Evolutionary conservation across 768 basidiomycete species (phyloP).

Genomic region (Naganishia kalamii): DNA sequence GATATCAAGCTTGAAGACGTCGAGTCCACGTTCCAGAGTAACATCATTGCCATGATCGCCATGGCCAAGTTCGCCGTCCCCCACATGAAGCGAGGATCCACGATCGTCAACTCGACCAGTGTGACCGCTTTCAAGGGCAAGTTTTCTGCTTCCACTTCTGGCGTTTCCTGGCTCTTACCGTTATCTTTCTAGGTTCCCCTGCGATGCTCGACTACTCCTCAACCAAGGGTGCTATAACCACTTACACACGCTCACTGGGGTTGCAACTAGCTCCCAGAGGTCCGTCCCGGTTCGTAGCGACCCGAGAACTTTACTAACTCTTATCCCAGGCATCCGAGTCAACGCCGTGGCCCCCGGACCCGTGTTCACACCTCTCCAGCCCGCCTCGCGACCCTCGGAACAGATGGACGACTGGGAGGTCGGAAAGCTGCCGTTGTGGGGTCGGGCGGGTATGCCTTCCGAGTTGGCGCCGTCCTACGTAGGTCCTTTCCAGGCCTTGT

Average conservation of each 20-base stretch:
- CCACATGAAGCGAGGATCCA: conserved; percentile 55
- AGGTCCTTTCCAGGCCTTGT: neutral
- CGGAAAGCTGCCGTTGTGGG: conserved; percentile 52
- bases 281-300: neutral
- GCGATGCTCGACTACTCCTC: conserved; percentile 53
- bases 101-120: conserved; percentile 60
- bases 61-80: conserved; percentile 57
- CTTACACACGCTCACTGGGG: conserved; percentile 57
- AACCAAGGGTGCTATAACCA: conserved; percentile 59
- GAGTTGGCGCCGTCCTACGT: conserved; percentile 47
- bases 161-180: conserved; percentile 7
- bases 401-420: conserved; percentile 57
- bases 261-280: conserved; percentile 54
- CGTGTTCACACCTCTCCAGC: conserved; percentile 55
- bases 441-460: conserved; percentile 54
- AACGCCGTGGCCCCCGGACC: conserved; percentile 49
- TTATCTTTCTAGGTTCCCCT: conserved; percentile 30
- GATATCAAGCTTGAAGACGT: conserved; percentile 55
- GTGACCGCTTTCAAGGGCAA: conserved; percentile 53
- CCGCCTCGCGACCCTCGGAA: conserved; percentile 54
- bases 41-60: conserved; percentile 60
- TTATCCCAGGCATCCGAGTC: conserved; percentile 51
- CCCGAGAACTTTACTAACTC: neutral
- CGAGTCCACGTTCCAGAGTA: conserved; percentile 55
- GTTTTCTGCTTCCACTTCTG: conserved; percentile 17